Conservation (phyloP, 2,329 filamentous ascomycete genomes). For the Chaetothyriales sp. region DNA sequence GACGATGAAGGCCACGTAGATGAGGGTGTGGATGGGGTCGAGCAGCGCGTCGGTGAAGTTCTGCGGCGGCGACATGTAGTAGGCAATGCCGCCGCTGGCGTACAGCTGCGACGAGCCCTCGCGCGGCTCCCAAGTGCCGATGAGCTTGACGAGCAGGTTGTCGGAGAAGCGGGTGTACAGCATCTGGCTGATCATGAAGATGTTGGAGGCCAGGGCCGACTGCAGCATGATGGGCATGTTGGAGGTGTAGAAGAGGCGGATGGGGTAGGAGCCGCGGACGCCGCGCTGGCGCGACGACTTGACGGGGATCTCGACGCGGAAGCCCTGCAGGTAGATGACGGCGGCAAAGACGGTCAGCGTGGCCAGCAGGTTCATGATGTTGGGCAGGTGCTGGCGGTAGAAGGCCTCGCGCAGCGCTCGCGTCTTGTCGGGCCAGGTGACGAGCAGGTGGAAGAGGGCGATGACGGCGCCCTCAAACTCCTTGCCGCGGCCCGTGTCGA, state of each 20-base stretch:
- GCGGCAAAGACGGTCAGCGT: slow-evolving; percentile 88
- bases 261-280: slow-evolving; percentile 92
- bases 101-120: slow-evolving; percentile 93
- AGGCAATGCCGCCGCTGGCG: slow-evolving; percentile 83
- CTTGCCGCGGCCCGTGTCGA: slow-evolving; percentile 97
- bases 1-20: slow-evolving; percentile 97
- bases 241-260: slow-evolving; percentile 98
- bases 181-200: slow-evolving; percentile 99
- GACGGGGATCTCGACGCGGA: slow-evolving; percentile 99
- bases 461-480: slow-evolving; percentile 99
- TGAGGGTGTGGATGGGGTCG: slow-evolving; percentile 88
- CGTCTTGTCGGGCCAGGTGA: slow-evolving; percentile 99
- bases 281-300: slow-evolving; percentile 98
- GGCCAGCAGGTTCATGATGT: slow-evolving; percentile 96
- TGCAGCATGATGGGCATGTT: slow-evolving; percentile 99
- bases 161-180: slow-evolving; percentile 97
- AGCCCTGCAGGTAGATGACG: slow-evolving; percentile 98
- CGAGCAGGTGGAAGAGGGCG: slow-evolving; percentile 89
- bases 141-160: slow-evolving; percentile 92
- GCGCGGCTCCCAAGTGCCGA: slow-evolving; percentile 96
- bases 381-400: slow-evolving; percentile 97
- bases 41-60: slow-evolving; percentile 96
- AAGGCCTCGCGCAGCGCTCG: slow-evolving; percentile 96
- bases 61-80: slow-evolving; percentile 98
- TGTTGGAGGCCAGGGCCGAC: slow-evolving; percentile 94